Evolutionary conservation across 73 alveolate genomes (phyloP).

Genomic region (Tetrahymena malaccensis): DNA sequence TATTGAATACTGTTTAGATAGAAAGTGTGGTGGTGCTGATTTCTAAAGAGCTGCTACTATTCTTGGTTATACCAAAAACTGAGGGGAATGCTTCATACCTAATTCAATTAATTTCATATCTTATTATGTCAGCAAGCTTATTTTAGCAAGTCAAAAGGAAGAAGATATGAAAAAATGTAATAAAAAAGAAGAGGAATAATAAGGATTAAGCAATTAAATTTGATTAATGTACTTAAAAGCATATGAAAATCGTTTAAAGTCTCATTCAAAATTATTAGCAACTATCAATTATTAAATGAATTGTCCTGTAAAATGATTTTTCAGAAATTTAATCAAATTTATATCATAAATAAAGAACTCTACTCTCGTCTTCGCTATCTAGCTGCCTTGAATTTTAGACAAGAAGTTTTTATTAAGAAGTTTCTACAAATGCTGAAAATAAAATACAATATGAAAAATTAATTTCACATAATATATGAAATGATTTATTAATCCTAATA

Average conservation of each 20-base stretch:
- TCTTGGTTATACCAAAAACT: constrained; percentile 23
- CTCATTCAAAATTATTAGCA: background rate
- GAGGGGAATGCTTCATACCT: background rate
- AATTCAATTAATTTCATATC: background rate
- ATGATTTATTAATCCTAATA: background rate
- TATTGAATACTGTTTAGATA: constrained; percentile 30
- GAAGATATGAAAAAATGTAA: background rate
- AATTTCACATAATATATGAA: background rate
- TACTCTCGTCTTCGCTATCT: background rate
- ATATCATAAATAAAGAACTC: background rate
- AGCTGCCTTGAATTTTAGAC: background rate
- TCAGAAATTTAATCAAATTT: background rate
- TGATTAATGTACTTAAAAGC: background rate
- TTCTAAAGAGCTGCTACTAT: constrained; percentile 14
- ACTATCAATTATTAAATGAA: too few relatives aligned
- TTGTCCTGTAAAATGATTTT: background rate
- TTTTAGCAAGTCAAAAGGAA: background rate
- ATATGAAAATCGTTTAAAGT: background rate
- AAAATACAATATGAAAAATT: background rate
- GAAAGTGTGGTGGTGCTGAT: constrained; percentile 24
- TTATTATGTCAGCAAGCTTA: background rate
- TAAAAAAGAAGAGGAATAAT: background rate
- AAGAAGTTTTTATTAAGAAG: background rate
- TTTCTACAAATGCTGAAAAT: background rate
- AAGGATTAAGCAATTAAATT: background rate